These are phyloP conservation scores for Cladophialophora chaetospira DNA, from an alignment of 2,329 filamentous ascomycete species.

Conservation along the genomic window DNA sequence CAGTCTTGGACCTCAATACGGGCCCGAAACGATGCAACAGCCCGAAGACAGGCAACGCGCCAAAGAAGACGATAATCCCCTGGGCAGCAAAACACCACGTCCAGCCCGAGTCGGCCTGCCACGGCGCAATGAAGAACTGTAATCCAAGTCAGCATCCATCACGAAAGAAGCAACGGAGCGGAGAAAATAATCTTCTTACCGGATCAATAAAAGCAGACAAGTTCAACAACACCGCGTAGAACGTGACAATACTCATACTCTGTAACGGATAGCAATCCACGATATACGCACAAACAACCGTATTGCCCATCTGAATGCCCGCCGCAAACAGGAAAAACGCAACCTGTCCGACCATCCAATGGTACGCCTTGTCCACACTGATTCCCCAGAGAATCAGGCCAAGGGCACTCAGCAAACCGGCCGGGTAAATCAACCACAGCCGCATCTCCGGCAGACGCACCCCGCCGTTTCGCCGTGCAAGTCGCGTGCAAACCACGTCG, in stretches of 20 bases:
- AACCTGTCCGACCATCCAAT: conserved; percentile 61
- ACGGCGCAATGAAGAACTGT: conserved; percentile 55
- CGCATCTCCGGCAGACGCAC: conserved; percentile 56
- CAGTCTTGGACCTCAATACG: conserved; percentile 40
- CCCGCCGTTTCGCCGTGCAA: conserved; percentile 48
- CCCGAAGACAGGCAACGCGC: conserved; percentile 43
- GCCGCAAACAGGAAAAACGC: conserved; percentile 58
- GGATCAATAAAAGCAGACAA: conserved; percentile 52
- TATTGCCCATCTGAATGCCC: conserved; percentile 61
- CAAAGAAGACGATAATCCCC: conserved; percentile 49
- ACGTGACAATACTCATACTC: conserved; percentile 57
- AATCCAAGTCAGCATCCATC: not conserved
- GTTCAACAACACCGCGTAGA: conserved; percentile 58
- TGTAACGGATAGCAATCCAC: conserved; percentile 60
- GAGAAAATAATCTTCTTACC: conserved; percentile 31
- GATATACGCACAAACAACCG: conserved; percentile 55
- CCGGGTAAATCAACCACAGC: conserved; percentile 59
- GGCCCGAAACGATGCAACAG: conserved; percentile 47
- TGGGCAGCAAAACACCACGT: conserved; percentile 56
- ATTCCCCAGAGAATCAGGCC: conserved; percentile 59
- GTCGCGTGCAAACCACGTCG: conserved; percentile 52
- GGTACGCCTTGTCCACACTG: conserved; percentile 54
- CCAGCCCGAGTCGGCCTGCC: conserved; percentile 50
- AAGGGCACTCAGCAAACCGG: conserved; percentile 50
- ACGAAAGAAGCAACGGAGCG: not conserved